A percentile compares a stretch with the other conserved stretches of the same genome.
phyloP scores from a whole-genome alignment of 1,284 basidiomycete genomes.

The Ustilago loliicola region DNA sequence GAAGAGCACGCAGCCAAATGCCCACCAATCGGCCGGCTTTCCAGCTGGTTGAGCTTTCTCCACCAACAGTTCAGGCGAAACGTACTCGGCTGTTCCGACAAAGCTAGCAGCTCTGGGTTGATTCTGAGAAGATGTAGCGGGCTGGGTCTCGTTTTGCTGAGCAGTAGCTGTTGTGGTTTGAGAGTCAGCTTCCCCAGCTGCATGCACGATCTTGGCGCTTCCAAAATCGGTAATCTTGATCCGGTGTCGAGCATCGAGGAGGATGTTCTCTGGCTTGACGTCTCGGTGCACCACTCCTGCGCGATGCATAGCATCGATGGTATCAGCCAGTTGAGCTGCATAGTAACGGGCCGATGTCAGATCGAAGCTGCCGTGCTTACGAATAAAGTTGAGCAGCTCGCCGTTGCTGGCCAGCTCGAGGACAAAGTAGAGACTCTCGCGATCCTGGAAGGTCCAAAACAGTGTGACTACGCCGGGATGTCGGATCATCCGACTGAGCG shows the following conservation, averaged over 20 bases:
- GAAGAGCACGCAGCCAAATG: slow-evolving; percentile 75
- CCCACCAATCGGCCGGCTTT: slow-evolving; percentile 75
- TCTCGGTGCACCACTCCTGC: slow-evolving; percentile 66
- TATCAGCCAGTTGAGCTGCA: slow-evolving; percentile 64
- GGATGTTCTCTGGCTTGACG: slow-evolving; percentile 69
- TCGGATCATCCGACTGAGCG: slow-evolving; percentile 64
- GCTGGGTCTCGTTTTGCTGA: neutral
- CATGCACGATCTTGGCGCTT: slow-evolving; percentile 62
- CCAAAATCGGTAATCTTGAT: slow-evolving; percentile 69
- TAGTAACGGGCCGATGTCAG: slow-evolving; percentile 54
- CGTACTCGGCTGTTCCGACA: slow-evolving; percentile 96
- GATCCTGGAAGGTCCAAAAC: slow-evolving; percentile 69
- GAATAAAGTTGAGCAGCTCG: slow-evolving; percentile 65
- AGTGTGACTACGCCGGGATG: slow-evolving; percentile 67
- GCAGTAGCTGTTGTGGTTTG: neutral
- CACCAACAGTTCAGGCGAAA: slow-evolving; percentile 88
- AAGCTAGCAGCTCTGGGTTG: slow-evolving; percentile 78
- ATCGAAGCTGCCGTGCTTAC: slow-evolving; percentile 64
- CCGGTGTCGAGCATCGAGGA: slow-evolving; percentile 58
- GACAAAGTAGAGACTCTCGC: slow-evolving; percentile 68
- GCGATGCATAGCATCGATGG: slow-evolving; percentile 64
- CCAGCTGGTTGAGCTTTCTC: slow-evolving; percentile 74
- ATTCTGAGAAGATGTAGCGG: neutral
- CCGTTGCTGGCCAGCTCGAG: slow-evolving; percentile 68
- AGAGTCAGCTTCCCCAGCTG: slow-evolving; percentile 18